Evolutionary conservation across 352 stramenopile species (phyloP).

Genomic region (Globisporangium sylvaticum): DNA sequence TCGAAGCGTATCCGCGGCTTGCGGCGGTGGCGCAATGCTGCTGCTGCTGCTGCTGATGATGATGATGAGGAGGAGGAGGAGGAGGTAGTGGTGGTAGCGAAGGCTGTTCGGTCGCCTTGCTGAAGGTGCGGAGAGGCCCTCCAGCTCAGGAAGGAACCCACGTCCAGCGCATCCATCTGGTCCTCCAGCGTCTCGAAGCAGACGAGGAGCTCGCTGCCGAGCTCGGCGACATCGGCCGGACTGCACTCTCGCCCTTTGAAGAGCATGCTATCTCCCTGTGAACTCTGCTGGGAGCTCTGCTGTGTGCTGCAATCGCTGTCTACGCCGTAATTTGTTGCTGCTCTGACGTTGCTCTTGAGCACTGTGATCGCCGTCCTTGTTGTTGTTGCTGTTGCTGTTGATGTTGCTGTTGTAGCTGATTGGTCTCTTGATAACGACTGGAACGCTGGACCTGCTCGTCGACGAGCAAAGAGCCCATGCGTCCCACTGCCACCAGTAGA

Average conservation of each 20-base stretch:
- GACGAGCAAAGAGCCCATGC: conserved; percentile 1
- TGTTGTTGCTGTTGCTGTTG: background rate
- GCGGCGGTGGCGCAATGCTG: conserved; percentile 1
- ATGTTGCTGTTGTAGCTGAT: background rate
- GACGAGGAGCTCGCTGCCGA: conserved; percentile 7
- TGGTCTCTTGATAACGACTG: conserved; percentile 12
- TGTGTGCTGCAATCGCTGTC: conserved; percentile 1
- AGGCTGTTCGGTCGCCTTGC: background rate
- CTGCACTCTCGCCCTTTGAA: conserved; percentile 9
- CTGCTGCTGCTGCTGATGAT: no score
- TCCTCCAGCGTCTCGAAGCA: conserved; percentile 17
- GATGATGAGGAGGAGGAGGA: no score
- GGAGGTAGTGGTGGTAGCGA: no score
- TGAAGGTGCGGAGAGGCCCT: background rate
- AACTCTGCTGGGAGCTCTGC: conserved; percentile 4
- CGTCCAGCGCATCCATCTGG: conserved; percentile 15
- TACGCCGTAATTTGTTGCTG: background rate
- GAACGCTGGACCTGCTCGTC: background rate
- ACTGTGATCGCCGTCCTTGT: background rate
- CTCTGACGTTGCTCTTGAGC: background rate
- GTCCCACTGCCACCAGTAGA: background rate
- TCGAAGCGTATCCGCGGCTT: conserved; percentile 15
- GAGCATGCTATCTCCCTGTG: background rate
- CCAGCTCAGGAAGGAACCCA: conserved; percentile 11
- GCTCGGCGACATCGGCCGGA: conserved; percentile 9